Evolutionary conservation across 495 filamentous ascomycete genomes (phyloP), one percentile per base, ranked within the genome.

Genomic region (Podospora pseudocomata): DNA sequence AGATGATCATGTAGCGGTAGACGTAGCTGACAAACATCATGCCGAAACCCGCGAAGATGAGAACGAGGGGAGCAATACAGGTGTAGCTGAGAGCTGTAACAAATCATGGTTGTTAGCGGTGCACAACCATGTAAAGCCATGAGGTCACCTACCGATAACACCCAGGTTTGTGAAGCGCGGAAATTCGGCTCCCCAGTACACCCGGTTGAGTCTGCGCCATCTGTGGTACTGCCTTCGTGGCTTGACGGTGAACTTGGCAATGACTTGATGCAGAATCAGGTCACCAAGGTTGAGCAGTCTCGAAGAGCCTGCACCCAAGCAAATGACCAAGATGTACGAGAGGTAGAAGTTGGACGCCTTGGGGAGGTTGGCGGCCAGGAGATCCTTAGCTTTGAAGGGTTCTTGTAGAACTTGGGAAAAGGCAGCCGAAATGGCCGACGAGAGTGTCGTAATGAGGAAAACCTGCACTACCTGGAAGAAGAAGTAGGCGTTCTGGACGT

Each of bases 381-480:
- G 70, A 19, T 77, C 82, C 11, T 88, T 79, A 20, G 86, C 85
- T 5, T 74, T 79, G 0, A 80, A 72, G 11, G 93, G 93, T 7
- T 95, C 65, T 1, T 85, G 58, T 26, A 91, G 81, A 69, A 94
- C 88, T 2, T 83, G 53, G 6, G 75, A 71, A 13, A 90, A 81
- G 34, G 88, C 86, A 0, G 89, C 82, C 7, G 92, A 90, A 3
- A 90, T 87, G 1, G 89, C 90, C 9, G 78, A 90, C 7, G 90
- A 85, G 20, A 96, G 72, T 0, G 93, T 96, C 0, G 93, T 89
- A 63, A 97, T 87, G 63, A 97, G 82, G 81, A 97, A 97, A 11
- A 96, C 92, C 76, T 97, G 93, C 23, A 95, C 85, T 54, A 97
- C 90, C 77, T 96, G 92, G 81, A 97, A 97, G 28, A 85, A 83